Evolutionary conservation across 768 basidiomycete genomes (phyloP).

Genomic region (Coprinopsis cinerea): DNA sequence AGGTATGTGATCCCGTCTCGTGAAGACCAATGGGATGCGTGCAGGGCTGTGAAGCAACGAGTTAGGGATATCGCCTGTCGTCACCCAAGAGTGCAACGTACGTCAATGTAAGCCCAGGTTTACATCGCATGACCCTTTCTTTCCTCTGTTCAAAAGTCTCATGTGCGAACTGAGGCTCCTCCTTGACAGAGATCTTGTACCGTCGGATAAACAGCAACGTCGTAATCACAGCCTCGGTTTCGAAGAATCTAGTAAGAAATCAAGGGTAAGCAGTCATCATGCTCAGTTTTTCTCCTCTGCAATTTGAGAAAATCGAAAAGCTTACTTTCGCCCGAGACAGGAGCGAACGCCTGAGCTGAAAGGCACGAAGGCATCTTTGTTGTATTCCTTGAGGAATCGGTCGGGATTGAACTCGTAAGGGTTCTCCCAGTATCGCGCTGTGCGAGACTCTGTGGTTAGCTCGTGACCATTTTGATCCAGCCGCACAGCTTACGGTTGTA

Average conservation of each 20-base stretch:
- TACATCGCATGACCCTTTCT: slow-evolving; percentile 31
- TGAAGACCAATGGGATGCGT: slow-evolving; percentile 18
- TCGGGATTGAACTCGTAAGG: slow-evolving; percentile 36
- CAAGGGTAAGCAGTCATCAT: too few species aligned
- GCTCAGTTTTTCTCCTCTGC: not conserved
- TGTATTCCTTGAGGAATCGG: slow-evolving; percentile 15
- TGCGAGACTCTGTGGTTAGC: too few species aligned
- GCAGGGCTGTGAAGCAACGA: slow-evolving; percentile 17
- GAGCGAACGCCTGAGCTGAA: slow-evolving; percentile 30
- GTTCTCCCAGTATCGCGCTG: slow-evolving; percentile 54
- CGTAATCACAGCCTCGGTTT: slow-evolving; percentile 45
- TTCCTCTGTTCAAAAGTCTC: slow-evolving; percentile 44
- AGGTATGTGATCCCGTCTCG: too few species aligned
- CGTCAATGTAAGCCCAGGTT: slow-evolving; percentile 38
- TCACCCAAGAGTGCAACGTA: too few species aligned
- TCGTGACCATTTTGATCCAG: too few species aligned
- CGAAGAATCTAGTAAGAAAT: slow-evolving; percentile 50
- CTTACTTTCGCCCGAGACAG: slow-evolving; percentile 40
- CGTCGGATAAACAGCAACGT: slow-evolving; percentile 40
- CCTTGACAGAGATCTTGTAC: slow-evolving; percentile 44
- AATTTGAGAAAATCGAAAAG: not conserved
- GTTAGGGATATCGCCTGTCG: not conserved
- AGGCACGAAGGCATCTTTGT: slow-evolving; percentile 14
- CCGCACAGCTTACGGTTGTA: slow-evolving; percentile 48
- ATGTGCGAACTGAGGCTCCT: slow-evolving; percentile 41